These are phyloP conservation scores for Russula abietina DNA, from an alignment of 768 basidiomycete genomes.

Conservation along the genomic window DNA sequence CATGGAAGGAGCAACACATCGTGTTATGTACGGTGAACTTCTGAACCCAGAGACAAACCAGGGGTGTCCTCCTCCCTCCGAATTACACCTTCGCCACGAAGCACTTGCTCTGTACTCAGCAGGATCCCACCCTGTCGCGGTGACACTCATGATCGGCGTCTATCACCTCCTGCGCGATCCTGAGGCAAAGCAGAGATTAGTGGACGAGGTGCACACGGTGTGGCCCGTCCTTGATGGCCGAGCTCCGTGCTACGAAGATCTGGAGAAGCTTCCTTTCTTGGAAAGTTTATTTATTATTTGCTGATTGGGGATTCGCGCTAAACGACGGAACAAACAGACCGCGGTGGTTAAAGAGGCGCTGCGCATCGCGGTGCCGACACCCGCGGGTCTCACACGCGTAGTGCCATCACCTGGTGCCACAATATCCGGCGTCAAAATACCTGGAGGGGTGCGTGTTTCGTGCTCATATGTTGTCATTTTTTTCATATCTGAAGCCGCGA, in stretches of 20 bases:
- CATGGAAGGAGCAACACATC: slow-evolving; percentile 12
- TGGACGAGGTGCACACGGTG: background rate
- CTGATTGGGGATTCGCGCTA: background rate
- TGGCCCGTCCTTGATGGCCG: slow-evolving; percentile 8
- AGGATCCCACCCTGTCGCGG: slow-evolving; percentile 15
- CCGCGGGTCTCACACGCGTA: slow-evolving; percentile 9
- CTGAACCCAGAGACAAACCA: slow-evolving; percentile 6
- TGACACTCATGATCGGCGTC: slow-evolving; percentile 10
- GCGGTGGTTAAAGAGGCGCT: slow-evolving; percentile 17
- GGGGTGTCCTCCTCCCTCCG: background rate
- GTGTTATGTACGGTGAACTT: slow-evolving; percentile 13
- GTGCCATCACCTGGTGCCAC: slow-evolving; percentile 13
- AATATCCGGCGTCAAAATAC: slow-evolving; percentile 12
- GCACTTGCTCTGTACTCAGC: slow-evolving; percentile 11
- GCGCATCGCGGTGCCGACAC: background rate
- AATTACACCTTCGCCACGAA: slow-evolving; percentile 3
- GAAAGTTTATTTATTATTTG: background rate
- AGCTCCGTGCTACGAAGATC: slow-evolving; percentile 7
- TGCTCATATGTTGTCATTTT: too few species aligned
- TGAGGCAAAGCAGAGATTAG: slow-evolving; percentile 3
- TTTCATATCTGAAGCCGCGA: background rate
- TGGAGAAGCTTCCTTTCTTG: slow-evolving; percentile 16
- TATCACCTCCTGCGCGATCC: slow-evolving; percentile 12
- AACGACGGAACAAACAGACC: slow-evolving; percentile 5
- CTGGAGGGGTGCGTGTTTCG: slow-evolving; percentile 15